Percentiles rank a stretch among this genome's conserved stretches.
Conservation (phyloP, 495 filamentous ascomycete species). For the Aspergillus olivimuriae region DNA sequence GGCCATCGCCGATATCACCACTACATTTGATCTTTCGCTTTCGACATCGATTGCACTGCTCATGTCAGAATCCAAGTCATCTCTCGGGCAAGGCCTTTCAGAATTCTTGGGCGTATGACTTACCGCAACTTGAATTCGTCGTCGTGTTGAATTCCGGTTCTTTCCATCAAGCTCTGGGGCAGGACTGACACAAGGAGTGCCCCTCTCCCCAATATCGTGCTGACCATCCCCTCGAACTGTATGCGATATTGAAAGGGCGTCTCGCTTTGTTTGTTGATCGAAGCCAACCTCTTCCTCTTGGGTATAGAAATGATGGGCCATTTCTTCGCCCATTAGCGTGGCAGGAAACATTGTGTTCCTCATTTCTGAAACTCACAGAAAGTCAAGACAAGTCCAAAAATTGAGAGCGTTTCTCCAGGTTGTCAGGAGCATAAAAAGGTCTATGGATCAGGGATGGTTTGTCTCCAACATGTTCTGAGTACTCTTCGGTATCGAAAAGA, state of each 20-base stretch:
- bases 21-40: conserved; percentile 96
- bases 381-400: conserved; percentile 10
- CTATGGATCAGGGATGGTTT: conserved; percentile 13
- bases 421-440: conserved; percentile 11
- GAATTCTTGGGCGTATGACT: too few relatives aligned
- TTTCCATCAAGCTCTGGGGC: conserved; percentile 27
- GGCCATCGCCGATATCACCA: conserved; percentile 70
- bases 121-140: conserved; percentile 66
- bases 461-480: conserved; percentile 10
- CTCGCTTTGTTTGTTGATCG: conserved; percentile 15
- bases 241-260: conserved; percentile 23
- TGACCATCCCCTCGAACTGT: conserved; percentile 20
- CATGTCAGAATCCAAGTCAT: too few relatives aligned
- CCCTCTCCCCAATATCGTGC: conserved; percentile 20
- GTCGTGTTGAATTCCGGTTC: conserved; percentile 28
- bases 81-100: too few relatives aligned
- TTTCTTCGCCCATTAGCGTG: conserved; percentile 20
- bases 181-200: conserved; percentile 14
- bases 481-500: conserved; percentile 15
- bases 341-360: conserved; percentile 15
- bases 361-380: conserved; percentile 17
- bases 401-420: conserved; percentile 10
- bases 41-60: conserved; percentile 81
- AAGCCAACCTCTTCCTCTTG: conserved; percentile 22
- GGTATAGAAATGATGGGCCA: conserved; percentile 28